Conservation (phyloP, 2,329 filamentous ascomycete genomes). For the Colletotrichum navitas region DNA sequence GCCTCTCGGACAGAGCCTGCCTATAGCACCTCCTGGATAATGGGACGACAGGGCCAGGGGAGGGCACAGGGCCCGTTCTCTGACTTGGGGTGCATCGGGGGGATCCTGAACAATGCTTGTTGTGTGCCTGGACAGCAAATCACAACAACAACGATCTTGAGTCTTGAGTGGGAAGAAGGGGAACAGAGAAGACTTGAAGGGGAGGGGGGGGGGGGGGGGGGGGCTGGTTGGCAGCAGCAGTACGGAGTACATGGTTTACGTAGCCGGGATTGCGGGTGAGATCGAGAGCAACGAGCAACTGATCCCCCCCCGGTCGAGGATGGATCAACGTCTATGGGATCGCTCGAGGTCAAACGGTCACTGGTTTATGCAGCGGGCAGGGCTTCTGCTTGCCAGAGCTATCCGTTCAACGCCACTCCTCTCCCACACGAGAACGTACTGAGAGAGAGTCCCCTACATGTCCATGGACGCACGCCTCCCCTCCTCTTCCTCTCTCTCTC, state of each 20-base stretch:
- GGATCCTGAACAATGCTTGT: constrained; percentile 48
- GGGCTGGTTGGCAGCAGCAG: constrained; percentile 34
- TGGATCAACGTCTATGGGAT: constrained; percentile 53
- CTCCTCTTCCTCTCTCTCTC: constrained; percentile 31
- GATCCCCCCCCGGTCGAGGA: constrained; percentile 44
- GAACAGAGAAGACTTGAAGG: constrained; percentile 1
- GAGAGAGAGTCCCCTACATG: constrained; percentile 35
- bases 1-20: constrained; percentile 26
- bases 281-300: constrained; percentile 50
- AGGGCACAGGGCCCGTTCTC: constrained; percentile 43
- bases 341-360: constrained; percentile 55
- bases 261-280: constrained; percentile 48
- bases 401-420: constrained; percentile 16
- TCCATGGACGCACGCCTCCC: constrained; percentile 44
- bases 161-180: constrained; percentile 39
- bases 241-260: neutral
- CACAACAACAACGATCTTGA: constrained; percentile 27
- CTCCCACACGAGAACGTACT: constrained; percentile 36
- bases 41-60: constrained; percentile 45
- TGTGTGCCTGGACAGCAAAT: constrained; percentile 37
- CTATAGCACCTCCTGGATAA: constrained; percentile 58
- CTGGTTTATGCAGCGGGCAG: constrained; percentile 47
- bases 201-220: constrained; percentile 38
- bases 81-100: constrained; percentile 55
- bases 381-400: constrained; percentile 31